Percentiles rank a stretch among this genome's conserved stretches.
phyloP scores from a whole-genome alignment of 116 monocot genomes.

The Cymodocea nodosa region DNA sequence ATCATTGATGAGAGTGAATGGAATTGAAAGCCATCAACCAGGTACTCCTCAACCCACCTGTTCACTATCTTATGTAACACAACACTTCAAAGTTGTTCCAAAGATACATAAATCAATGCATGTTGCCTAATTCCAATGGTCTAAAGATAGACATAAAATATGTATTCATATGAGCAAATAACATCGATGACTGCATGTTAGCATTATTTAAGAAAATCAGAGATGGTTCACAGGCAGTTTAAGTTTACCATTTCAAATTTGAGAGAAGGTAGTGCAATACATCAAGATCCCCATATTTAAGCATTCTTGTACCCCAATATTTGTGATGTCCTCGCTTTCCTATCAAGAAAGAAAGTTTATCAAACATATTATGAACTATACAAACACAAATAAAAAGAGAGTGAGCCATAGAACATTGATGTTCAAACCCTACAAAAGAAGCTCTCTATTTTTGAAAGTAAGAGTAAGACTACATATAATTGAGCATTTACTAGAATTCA shows the following conservation, averaged over 20 bases:
- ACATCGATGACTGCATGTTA: no score
- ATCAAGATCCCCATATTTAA: slow-evolving; percentile 86
- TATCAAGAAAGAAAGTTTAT: slow-evolving; percentile 24
- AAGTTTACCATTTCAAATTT: slow-evolving; percentile 98
- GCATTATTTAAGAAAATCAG: no score
- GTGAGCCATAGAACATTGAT: no score
- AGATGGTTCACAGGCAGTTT: slow-evolving; percentile 1
- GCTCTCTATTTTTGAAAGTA: no score
- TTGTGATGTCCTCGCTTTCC: slow-evolving; percentile 97
- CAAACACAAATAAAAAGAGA: neutral
- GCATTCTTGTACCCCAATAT: slow-evolving; percentile 97
- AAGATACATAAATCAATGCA: no score
- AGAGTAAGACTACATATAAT: no score
- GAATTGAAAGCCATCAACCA: slow-evolving; percentile 88
- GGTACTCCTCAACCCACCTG: slow-evolving; percentile 97
- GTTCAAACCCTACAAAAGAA: no score
- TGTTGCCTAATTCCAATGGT: no score
- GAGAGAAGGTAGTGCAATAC: slow-evolving; percentile 93
- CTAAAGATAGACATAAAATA: neutral
- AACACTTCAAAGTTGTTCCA: neutral
- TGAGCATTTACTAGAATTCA: no score
- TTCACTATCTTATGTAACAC: neutral
- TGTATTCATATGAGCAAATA: neutral
- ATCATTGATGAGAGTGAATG: slow-evolving; percentile 96
- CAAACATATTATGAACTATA: neutral